These are phyloP conservation scores for Trichosanthes truncata DNA, from an alignment of 306 rosid species.

Conservation along the genomic window DNA sequence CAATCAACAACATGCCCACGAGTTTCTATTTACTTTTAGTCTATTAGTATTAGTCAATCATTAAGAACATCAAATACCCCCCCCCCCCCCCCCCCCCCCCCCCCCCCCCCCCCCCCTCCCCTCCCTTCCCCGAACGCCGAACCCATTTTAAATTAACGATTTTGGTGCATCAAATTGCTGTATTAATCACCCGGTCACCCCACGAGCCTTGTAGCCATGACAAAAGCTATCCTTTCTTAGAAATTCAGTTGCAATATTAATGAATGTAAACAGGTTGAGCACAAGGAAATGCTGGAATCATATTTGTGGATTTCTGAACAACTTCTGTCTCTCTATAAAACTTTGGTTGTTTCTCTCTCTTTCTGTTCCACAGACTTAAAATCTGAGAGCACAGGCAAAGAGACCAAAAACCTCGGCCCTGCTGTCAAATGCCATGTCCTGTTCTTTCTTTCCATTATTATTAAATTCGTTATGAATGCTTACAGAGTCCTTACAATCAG, in stretches of 20 bases:
- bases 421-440: background rate
- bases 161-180: background rate
- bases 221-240: background rate
- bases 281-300: background rate
- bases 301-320: background rate
- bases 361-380: background rate
- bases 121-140: background rate
- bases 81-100: too few relatives aligned
- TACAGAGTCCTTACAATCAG: background rate
- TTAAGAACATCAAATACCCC: background rate
- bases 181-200: background rate
- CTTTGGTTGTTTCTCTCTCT: background rate
- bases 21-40: background rate
- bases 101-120: too few relatives aligned
- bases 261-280: background rate
- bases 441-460: background rate
- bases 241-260: background rate
- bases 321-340: background rate
- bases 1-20: background rate
- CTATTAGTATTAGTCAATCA: background rate
- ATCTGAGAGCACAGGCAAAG: background rate
- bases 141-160: background rate
- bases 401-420: constrained; percentile 4
- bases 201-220: background rate
- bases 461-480: background rate